Evolutionary conservation across 2,329 filamentous ascomycete species (phyloP), one percentile per base, ranked within the genome.

Genomic region (Aspergillus pseudoviridinutans): DNA sequence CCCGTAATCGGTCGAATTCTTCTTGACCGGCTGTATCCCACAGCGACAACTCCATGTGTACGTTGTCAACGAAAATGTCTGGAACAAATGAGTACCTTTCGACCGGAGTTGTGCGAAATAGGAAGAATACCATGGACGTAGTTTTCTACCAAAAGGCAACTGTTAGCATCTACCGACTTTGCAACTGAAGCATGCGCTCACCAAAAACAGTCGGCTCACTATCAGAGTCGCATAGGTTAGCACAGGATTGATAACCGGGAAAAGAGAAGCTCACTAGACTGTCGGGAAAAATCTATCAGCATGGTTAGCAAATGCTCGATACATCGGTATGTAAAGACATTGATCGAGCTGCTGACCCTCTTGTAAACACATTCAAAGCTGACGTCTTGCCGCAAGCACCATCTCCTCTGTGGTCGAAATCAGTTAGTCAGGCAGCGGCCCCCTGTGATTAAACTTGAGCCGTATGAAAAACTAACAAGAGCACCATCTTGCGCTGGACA

Each of bases 21-120:
- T 99, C 94, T 78, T 99, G 94, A 27, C 94, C 94, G 42, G 94
- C 94, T 0, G 94, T 99, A 76, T 99, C 94, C 94, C 94, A 99
- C 58, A 99, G 84, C 58, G 93, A 97, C 56, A 99, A 83, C 76
- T 99, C 94, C 74, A 99, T 96, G 78, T 97, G 93, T 53, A 92
- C 90, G 72, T 89, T 92, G 74, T 99, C 94, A 74, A 99, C 94
- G 76, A 96, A 99, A 75, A 99, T 97, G 75, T 99, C 93, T 94
- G 50, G 47, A 47, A 41, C 49, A 56, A 17, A 64, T 71, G 57
- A 70, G 68, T 62, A 51, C 57, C 2, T 22, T 25, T 47, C 24
- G 50, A 17, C 49, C 53, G 28, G n/a, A 41, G 49, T 46, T 50
- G 35, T 24, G 42, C 14, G 53, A 5, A 38, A 35, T 27, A 35